Evolutionary conservation across 768 basidiomycete species (phyloP), one percentile per base, ranked within the genome.

Genomic region (Chalciporus chontae): DNA sequence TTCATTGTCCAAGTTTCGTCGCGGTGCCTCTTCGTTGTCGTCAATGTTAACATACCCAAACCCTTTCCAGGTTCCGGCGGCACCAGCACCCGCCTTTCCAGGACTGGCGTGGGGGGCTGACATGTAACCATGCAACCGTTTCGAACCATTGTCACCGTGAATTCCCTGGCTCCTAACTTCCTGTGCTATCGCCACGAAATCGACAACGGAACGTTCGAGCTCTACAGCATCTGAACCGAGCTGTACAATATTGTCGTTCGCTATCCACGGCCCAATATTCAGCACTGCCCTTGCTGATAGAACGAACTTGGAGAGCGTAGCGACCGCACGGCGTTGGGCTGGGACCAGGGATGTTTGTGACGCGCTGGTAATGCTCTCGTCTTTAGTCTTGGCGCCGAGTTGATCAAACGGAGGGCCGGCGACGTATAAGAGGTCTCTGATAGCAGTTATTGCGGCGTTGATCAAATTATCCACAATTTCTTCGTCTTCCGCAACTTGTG

Each of bases 221-320:
- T 89, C 87, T 34, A 81, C 77, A 0, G 86, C 85, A 60, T 90
- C 87, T 2, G 76, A 73, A 56, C 82, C 80, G 57, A 89, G 85
- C 34, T 86, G 79, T 3, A 53, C 56, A 4, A 67, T 55, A 15
- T 45, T 52, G 21, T 64, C 59, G 19, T 23, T 51, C 9, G 36
- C 21, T 11, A 32, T 57, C 69, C 67, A 64, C 0, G 66, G 62
- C 2, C 57, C 68, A 46, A 67, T 57, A 45, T 76, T 80, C 3
- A 85, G 74, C 64, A 88, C 82, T 2, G 94, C 92, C 23, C 93
- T 84, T 1, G 89, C 84, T 9, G 88, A 90, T 2, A 94, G 76
- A 29, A 94, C 85, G 24, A 96, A 80, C 62, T 93, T 87, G 32
- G 90, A 93, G 4, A 94, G 75, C 0, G 90, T 92, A 0, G 90